Evolutionary conservation across 176 grass and related monocot genomes (phyloP).

Genomic region (Avena sativa): DNA sequence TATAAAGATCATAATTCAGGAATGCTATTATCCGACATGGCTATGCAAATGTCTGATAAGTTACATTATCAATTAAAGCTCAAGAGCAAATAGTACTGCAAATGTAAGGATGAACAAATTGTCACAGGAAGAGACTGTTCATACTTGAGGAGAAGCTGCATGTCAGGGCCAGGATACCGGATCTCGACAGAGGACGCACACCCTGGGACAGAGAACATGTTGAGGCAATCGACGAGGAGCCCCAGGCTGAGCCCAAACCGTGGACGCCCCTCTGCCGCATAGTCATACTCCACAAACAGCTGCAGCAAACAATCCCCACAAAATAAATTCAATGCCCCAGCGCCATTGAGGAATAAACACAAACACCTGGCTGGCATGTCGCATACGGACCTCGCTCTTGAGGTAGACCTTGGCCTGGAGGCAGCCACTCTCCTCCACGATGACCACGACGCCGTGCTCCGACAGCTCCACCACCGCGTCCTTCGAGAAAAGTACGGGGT

Average conservation of each 20-base stretch:
- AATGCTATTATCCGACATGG: neutral
- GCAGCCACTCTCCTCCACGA: conserved; percentile 85
- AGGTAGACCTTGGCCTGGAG: conserved; percentile 96
- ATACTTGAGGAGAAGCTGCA: conserved; percentile 92
- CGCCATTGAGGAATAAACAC: conserved; percentile 18
- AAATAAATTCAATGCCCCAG: neutral
- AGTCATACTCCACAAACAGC: conserved; percentile 85
- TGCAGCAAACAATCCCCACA: conserved; percentile 7
- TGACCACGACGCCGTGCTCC: conserved; percentile 77
- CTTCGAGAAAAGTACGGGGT: conserved; percentile 14
- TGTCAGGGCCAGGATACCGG: conserved; percentile 82
- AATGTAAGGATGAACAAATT: neutral
- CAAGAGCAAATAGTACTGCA: neutral
- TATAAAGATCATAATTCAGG: neutral
- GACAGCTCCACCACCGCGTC: conserved; percentile 85
- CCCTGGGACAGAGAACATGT: conserved; percentile 70
- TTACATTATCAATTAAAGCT: neutral
- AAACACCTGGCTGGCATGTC: conserved; percentile 27
- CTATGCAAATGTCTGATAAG: neutral
- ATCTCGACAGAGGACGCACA: conserved; percentile 71
- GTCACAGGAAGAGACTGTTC: neutral
- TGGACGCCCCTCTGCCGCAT: conserved; percentile 60
- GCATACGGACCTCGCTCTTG: conserved; percentile 74
- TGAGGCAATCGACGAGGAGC: conserved; percentile 80
- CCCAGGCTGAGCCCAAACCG: conserved; percentile 86